A percentile compares a stretch with the other conserved stretches of the same genome.
These are phyloP conservation scores for Lathyrus sativus DNA, from an alignment of 306 rosid species.

Conservation along the genomic window DNA sequence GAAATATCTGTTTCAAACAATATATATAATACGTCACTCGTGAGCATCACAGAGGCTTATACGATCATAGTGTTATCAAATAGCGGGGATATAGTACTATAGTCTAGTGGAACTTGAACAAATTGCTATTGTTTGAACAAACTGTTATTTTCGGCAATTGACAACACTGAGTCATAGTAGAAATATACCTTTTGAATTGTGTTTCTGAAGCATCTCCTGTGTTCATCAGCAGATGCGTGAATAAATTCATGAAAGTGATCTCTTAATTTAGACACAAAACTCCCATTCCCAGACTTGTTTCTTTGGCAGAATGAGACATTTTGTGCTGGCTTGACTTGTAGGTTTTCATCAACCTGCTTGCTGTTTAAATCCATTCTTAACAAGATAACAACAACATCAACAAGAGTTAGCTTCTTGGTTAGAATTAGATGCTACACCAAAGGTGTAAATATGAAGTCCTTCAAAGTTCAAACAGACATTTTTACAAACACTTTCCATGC, in stretches of 20 bases:
- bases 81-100: too few relatives aligned
- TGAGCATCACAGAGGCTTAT: constrained; percentile 6
- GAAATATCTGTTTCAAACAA: constrained; percentile 51
- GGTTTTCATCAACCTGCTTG: constrained; percentile 32
- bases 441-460: neutral
- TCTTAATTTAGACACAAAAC: constrained; percentile 56
- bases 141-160: too few relatives aligned
- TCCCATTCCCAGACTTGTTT: constrained; percentile 56
- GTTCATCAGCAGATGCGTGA: constrained; percentile 59
- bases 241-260: constrained; percentile 58
- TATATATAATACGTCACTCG: constrained; percentile 6
- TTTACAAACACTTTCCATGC: neutral
- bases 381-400: neutral
- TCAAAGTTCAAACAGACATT: constrained; percentile 2
- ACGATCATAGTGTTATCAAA: neutral
- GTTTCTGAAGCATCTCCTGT: constrained; percentile 59
- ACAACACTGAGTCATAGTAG: neutral
- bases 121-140: too few relatives aligned
- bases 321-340: constrained; percentile 28
- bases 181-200: constrained; percentile 51
- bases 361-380: constrained; percentile 45
- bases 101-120: too few relatives aligned
- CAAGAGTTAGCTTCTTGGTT: neutral
- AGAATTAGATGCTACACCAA: neutral
- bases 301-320: constrained; percentile 55